Percentiles rank a stretch among this genome's conserved stretches.
Evolutionary conservation across 176 grass and related monocot genomes (phyloP).

Genomic region (Metroxylon sagu): DNA sequence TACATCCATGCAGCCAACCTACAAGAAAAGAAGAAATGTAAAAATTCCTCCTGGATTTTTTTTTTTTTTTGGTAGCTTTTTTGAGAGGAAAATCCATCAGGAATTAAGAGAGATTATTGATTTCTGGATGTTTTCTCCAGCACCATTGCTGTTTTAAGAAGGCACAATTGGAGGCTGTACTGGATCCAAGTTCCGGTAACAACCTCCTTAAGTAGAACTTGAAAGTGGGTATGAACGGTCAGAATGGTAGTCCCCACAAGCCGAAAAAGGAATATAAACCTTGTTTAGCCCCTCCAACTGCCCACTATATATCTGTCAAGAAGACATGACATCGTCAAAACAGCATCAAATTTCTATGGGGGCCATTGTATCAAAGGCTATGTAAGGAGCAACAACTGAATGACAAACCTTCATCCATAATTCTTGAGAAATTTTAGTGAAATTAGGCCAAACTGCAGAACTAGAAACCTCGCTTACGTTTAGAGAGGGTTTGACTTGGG

Average conservation of each 20-base stretch:
- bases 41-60: too few species aligned
- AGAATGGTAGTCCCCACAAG: slow-evolving; percentile 76
- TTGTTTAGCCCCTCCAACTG: slow-evolving; percentile 88
- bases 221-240: slow-evolving; percentile 78
- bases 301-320: slow-evolving; percentile 57
- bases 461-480: too few species aligned
- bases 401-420: too few species aligned
- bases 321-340: not conserved
- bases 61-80: too few species aligned
- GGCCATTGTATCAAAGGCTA: too few species aligned
- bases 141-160: slow-evolving; percentile 55
- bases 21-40: too few species aligned
- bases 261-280: slow-evolving; percentile 72
- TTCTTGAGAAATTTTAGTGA: too few species aligned
- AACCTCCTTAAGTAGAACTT: slow-evolving; percentile 15
- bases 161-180: slow-evolving; percentile 76
- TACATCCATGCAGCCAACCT: too few species aligned
- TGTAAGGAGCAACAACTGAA: too few species aligned
- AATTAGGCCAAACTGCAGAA: too few species aligned
- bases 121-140: slow-evolving; percentile 52
- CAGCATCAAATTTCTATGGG: too few species aligned
- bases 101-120: slow-evolving; percentile 21
- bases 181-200: slow-evolving; percentile 62
- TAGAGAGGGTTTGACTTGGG: too few species aligned
- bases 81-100: not conserved